Evolutionary conservation across 768 basidiomycete genomes (phyloP), one percentile per base, ranked within the genome.

Genomic region (Strobilomyces confusus): DNA sequence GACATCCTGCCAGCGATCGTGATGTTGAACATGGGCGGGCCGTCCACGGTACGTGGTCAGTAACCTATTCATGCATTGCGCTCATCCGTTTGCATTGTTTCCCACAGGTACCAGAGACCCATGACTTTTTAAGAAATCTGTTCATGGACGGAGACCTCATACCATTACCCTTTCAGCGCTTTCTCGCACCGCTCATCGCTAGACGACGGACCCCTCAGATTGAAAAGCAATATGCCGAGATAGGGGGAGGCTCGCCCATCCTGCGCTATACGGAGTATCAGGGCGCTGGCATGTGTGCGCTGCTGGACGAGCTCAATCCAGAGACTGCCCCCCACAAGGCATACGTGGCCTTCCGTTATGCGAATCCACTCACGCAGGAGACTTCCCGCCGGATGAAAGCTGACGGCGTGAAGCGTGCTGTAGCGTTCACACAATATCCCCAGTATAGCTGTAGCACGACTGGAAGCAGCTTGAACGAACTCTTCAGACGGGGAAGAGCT

Each of bases 21-120:
- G 38, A 90, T 99, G 89, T 77, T 99, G 75, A 99, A 98, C 72
- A 99, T 99, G 97, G 97, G 97, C 41, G 97, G 97, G 2, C 97
- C 95, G 22, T 82, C 89, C 47, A 95, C 92, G 52, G 92, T 93
- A 64, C 62, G 82, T 73, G 34, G 33, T 46, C 44, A n/a, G 26
- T 36, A 46, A 23, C 42, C 22, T 1, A 25, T 40, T 30, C 14
- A 17, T 15, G 19, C 37, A 23, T 7, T 38, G 4, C 17, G 48
- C 46, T 57, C 50, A 56, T 48, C 59, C 8, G 25, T 14, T 37
- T 25, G 34, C 11, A 13, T 49, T 14, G 14, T 43, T 45, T 62
- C 41, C 26, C 43, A 17, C 63, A 97, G 92, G 88, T 97, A 38
- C 75, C 86, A 5, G 95, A 98, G 75, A 98, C 97, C 8, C 79